Evolutionary conservation across 345 rosid species (phyloP).

Genomic region (Aegle marmelos): DNA sequence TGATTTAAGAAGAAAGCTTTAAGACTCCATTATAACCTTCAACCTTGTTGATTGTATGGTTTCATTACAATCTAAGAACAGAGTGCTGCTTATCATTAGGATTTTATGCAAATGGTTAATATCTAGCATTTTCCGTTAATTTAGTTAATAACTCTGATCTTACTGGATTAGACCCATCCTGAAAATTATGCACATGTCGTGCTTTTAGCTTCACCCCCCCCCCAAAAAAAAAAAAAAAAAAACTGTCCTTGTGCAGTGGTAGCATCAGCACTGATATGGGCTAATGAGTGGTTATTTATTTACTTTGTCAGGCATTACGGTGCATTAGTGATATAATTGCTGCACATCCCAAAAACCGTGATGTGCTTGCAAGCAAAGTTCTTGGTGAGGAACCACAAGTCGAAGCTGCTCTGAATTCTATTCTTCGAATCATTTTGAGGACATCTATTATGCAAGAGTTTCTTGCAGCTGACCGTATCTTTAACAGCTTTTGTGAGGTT

Average conservation of each 20-base stretch:
- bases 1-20: neutral
- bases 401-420: slow-evolving; percentile 91
- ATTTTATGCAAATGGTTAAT: neutral
- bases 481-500: slow-evolving; percentile 93
- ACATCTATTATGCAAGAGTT: slow-evolving; percentile 89
- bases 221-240: no score
- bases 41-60: neutral
- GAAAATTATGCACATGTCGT: neutral
- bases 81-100: neutral
- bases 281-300: slow-evolving; percentile 10
- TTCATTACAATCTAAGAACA: neutral
- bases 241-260: neutral
- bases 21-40: neutral
- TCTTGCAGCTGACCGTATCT: slow-evolving; percentile 84
- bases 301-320: slow-evolving; percentile 61
- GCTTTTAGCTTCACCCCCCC: neutral
- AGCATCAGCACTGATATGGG: neutral
- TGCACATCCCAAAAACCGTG: slow-evolving; percentile 75
- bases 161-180: neutral
- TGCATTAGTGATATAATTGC: slow-evolving; percentile 80
- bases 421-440: slow-evolving; percentile 82
- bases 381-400: slow-evolving; percentile 89
- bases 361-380: slow-evolving; percentile 80
- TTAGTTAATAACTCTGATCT: neutral
- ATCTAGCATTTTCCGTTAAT: neutral